phyloP scores from a whole-genome alignment of 345 rosid species.

The Brassica juncea region DNA sequence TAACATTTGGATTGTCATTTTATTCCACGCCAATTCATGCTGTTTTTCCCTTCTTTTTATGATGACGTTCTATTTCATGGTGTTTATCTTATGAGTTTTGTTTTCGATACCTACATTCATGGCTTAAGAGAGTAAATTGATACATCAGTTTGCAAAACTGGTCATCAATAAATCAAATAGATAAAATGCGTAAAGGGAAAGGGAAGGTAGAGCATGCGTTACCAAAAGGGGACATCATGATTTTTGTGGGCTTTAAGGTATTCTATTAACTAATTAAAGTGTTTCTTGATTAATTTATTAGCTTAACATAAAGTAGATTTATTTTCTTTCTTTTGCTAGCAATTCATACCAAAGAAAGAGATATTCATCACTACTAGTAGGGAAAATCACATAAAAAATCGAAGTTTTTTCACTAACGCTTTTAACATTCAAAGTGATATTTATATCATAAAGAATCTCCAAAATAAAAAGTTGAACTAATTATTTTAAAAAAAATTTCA shows the following conservation, averaged over 20 bases:
- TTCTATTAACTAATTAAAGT: constrained; percentile 21
- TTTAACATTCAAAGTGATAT: too few species aligned
- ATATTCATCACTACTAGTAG: not conserved
- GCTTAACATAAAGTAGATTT: constrained; percentile 23
- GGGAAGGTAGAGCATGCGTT: constrained; percentile 39
- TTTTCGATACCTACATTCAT: not conserved
- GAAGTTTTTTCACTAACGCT: too few species aligned
- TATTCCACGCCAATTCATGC: not conserved
- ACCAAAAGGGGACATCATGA: constrained; percentile 40
- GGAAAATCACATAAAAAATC: too few species aligned
- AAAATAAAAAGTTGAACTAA: too few species aligned
- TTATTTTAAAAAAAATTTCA: too few species aligned
- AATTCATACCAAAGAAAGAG: constrained; percentile 1
- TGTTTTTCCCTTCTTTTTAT: not conserved
- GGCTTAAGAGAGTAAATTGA: not conserved
- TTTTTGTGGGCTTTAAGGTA: constrained; percentile 40
- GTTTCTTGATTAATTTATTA: constrained; percentile 33
- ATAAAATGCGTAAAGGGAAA: constrained; percentile 38
- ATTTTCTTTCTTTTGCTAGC: not conserved
- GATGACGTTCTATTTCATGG: not conserved
- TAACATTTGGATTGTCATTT: not conserved
- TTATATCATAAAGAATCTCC: too few species aligned
- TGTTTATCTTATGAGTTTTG: not conserved
- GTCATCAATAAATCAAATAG: not conserved
- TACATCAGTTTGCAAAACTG: not conserved